phyloP scores from a whole-genome alignment of 352 stramenopile genomes.

The Phytopythium sindhum region DNA sequence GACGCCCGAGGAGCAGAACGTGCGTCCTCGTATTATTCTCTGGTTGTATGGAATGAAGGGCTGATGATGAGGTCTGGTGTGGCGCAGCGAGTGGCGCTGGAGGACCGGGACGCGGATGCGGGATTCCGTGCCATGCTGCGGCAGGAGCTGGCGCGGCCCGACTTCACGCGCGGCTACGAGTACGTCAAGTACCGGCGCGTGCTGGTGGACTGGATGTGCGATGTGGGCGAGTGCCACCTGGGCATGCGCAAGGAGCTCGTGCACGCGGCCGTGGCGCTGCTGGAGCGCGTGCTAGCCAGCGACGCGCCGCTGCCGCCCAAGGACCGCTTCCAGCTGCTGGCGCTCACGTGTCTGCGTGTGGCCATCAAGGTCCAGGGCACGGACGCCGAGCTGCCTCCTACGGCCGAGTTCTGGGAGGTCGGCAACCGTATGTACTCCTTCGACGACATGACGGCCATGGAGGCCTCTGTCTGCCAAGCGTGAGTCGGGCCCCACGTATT shows the following conservation, averaged over 20 bases:
- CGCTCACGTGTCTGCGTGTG: conserved; percentile 76
- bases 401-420: conserved; percentile 85
- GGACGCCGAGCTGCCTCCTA: conserved; percentile 76
- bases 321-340: conserved; percentile 78
- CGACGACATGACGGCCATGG: conserved; percentile 77
- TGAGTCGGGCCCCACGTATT: conserved; percentile 14
- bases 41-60: neutral
- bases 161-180: conserved; percentile 73
- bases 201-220: conserved; percentile 83
- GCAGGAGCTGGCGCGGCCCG: conserved; percentile 61
- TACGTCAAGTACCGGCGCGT: conserved; percentile 84
- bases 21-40: conserved; percentile 9
- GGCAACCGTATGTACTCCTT: conserved; percentile 83
- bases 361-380: conserved; percentile 77
- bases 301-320: conserved; percentile 49
- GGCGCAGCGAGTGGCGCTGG: conserved; percentile 55
- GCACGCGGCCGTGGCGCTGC: conserved; percentile 74
- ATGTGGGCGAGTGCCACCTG: conserved; percentile 79
- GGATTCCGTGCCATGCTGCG: conserved; percentile 75
- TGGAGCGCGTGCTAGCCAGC: conserved; percentile 68
- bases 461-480: conserved; percentile 49
- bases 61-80: conserved; percentile 1
- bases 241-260: conserved; percentile 80
- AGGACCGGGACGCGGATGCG: conserved; percentile 71
- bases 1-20: conserved; percentile 40